Evolutionary conservation across 495 filamentous ascomycete species (phyloP).

Genomic region (Tuber indicum): DNA sequence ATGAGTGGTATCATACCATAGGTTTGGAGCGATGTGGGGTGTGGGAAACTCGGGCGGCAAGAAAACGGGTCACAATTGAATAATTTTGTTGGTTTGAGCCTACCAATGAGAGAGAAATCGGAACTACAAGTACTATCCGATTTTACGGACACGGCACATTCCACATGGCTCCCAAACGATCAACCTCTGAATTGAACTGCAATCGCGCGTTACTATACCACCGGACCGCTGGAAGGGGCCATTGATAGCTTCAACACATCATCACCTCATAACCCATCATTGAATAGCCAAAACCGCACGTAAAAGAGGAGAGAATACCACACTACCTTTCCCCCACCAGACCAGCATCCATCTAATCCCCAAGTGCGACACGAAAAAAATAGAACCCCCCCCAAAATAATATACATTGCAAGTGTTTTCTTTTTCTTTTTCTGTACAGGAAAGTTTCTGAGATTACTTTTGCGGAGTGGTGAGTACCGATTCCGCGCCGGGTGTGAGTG

Average conservation of each 20-base stretch:
- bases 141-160: not conserved
- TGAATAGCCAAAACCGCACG: not conserved
- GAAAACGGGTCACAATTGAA: not conserved
- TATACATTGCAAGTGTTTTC: constrained; percentile 20
- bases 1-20: not conserved
- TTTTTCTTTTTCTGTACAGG: not conserved
- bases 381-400: constrained; percentile 13
- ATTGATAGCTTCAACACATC: not conserved
- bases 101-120: not conserved
- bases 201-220: not conserved
- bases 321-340: not conserved
- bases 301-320: not conserved
- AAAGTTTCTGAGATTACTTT: constrained; percentile 12
- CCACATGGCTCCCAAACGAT: not conserved
- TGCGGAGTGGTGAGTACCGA: constrained; percentile 22
- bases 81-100: not conserved
- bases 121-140: not conserved
- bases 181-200: not conserved
- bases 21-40: not conserved
- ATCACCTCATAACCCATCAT: not conserved
- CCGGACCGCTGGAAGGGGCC: not conserved
- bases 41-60: not conserved
- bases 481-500: constrained; percentile 31
- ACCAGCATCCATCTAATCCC: not conserved
- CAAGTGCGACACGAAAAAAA: not conserved